Evolutionary conservation across 352 stramenopile genomes (phyloP), one percentile per base, ranked within the genome.

Genomic region (Blastocystis sp.): DNA sequence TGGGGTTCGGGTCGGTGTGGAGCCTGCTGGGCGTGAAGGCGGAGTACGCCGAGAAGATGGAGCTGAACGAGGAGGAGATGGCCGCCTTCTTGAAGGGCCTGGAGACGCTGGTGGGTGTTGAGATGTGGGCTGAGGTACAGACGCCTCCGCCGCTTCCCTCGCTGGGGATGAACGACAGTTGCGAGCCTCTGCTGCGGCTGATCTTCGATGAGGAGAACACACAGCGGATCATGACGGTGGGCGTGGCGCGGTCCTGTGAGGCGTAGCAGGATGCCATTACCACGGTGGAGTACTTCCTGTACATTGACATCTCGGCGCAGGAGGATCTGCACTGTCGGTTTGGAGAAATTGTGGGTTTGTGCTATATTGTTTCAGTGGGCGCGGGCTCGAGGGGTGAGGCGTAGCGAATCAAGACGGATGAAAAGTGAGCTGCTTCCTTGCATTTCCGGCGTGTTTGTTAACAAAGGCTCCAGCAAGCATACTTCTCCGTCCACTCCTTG

Each of bases 401-500:
- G 21, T 84, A 84, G 74, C 74, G 69, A 84, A 84, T 84, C 38
- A 70, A 84, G 66, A 21, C 14, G 57, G 48, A 77, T 17, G 28
- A 77, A 61, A 77, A 77, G n/a, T 19, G 66, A 81, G 11, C 48
- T 14, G 28, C 28, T 48, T 24, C 1, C 52, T 59, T 28, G 66
- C 66, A 28, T 76, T 76, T 59, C 34, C 48, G 34, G 9, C 11
- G 1, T 84, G 52, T 84, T 84, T 84, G 74, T 84, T 84, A 9
- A 84, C 43, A 66, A 42, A 68, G n/a, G 48, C 19, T 7, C 6
- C 3, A 84, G 52, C 74, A 84, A 38, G 74, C 74, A 52, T 84
- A 84, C 43, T 88, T 78, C 38, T 88, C 78, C 17, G 78, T 88
- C 78, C 78, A 88, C 68, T 88, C 28, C 19, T 74, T 70, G 57